phyloP scores from a whole-genome alignment of 2,329 filamentous ascomycete species.

The Calonectria hongkongensis region DNA sequence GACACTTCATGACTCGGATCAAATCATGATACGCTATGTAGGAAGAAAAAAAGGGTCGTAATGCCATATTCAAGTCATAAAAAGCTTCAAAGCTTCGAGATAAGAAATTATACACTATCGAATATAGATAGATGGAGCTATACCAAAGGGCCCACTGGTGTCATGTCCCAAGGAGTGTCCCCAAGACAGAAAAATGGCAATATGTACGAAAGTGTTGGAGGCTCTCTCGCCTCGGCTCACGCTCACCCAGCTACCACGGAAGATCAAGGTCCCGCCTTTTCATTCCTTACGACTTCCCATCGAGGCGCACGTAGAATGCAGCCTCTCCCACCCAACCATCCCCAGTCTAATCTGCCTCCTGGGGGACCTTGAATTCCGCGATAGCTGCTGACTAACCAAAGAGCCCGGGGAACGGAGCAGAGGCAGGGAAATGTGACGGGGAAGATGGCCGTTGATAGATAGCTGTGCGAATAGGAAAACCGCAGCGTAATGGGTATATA shows the following conservation, averaged over 20 bases:
- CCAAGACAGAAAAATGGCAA: constrained; percentile 47
- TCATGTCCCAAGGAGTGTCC: constrained; percentile 50
- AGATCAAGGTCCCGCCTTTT: constrained; percentile 50
- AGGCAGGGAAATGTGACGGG: constrained; percentile 43
- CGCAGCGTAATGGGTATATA: constrained; percentile 58
- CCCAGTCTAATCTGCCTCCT: constrained; percentile 37
- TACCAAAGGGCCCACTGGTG: constrained; percentile 51
- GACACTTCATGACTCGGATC: background rate
- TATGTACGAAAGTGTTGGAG: constrained; percentile 51
- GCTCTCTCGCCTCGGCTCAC: constrained; percentile 35
- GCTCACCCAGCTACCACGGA: constrained; percentile 52
- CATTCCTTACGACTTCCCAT: constrained; percentile 29
- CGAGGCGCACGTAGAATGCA: constrained; percentile 41
- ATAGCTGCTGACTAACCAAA: constrained; percentile 42
- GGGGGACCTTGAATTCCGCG: constrained; percentile 49
- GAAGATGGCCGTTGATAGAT: constrained; percentile 50
- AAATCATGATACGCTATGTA: constrained; percentile 1
- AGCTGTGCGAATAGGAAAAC: constrained; percentile 55
- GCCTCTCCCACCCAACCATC: constrained; percentile 34
- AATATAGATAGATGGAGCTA: constrained; percentile 59
- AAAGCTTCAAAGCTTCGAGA: constrained; percentile 40
- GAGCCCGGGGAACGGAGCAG: constrained; percentile 20
- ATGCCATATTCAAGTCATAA: constrained; percentile 35
- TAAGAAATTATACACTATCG: constrained; percentile 62
- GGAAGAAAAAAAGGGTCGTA: constrained; percentile 10